These are phyloP conservation scores for Cutaneotrichosporon curvatum DNA, from an alignment of 1,284 basidiomycete species.

Conservation along the genomic window DNA sequence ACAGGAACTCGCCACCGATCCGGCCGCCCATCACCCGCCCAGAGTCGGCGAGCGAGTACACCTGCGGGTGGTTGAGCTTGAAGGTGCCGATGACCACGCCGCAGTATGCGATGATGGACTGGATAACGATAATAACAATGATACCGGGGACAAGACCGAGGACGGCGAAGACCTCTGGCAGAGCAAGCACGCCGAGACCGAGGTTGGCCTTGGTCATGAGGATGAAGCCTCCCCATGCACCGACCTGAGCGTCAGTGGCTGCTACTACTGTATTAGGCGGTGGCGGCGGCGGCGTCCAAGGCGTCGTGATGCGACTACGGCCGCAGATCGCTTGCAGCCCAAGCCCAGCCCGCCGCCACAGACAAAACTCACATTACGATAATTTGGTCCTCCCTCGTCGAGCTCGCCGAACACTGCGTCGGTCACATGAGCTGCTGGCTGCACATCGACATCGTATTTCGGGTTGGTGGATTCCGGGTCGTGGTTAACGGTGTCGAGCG, in stretches of 20 bases:
- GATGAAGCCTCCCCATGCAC: constrained; percentile 17
- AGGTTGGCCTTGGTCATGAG: constrained; percentile 33
- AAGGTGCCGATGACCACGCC: constrained; percentile 19
- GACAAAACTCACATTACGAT: constrained; percentile 20
- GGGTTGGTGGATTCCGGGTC: background rate
- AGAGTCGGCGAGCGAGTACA: constrained; percentile 27
- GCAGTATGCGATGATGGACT: constrained; percentile 28
- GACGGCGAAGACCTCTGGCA: constrained; percentile 29
- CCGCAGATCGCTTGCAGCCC: no score
- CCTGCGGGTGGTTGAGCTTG: constrained; percentile 21
- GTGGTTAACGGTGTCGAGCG: no score
- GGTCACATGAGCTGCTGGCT: constrained; percentile 10
- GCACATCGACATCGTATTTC: constrained; percentile 12
- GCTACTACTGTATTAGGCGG: background rate
- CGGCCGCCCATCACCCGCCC: constrained; percentile 27
- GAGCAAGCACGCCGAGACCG: constrained; percentile 34
- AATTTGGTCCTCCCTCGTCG: constrained; percentile 26
- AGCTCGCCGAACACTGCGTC: constrained; percentile 32
- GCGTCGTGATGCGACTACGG: no score
- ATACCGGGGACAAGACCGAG: constrained; percentile 34
- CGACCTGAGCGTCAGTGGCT: constrained; percentile 6
- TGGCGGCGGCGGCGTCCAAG: no score
- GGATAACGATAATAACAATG: constrained; percentile 27
- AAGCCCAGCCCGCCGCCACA: no score
- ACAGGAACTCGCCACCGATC: constrained; percentile 7